Conservation (phyloP, 1,284 basidiomycete genomes). For the Puccinia polysora region DNA sequence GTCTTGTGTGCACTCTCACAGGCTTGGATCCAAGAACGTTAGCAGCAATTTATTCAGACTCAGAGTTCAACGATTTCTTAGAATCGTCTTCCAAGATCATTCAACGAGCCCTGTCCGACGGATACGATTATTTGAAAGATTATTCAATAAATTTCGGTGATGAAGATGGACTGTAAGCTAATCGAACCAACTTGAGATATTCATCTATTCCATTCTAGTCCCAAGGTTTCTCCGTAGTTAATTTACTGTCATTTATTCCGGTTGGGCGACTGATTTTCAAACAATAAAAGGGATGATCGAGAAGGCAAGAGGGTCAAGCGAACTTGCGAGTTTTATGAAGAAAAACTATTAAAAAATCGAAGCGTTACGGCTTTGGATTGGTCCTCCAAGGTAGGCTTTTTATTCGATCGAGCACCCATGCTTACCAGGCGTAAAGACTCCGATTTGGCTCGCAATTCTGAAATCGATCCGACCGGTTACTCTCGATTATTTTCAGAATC, state of each 20-base stretch:
- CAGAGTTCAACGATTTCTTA: slow-evolving; percentile 87
- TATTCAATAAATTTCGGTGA: slow-evolving; percentile 68
- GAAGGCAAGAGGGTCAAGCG: slow-evolving; percentile 81
- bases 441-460: slow-evolving; percentile 28
- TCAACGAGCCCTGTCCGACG: slow-evolving; percentile 89
- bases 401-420: not conserved
- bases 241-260: too few relatives aligned
- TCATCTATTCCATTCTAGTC: too few relatives aligned
- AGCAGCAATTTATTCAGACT: slow-evolving; percentile 70
- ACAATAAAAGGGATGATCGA: slow-evolving; percentile 83
- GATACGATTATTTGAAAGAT: slow-evolving; percentile 93
- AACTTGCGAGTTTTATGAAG: slow-evolving; percentile 81
- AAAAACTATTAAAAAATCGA: slow-evolving; percentile 78
- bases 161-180: slow-evolving; percentile 54
- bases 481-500: slow-evolving; percentile 62
- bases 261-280: too few relatives aligned
- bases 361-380: slow-evolving; percentile 95
- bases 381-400: slow-evolving; percentile 73
- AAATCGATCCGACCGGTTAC: not conserved
- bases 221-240: too few relatives aligned
- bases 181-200: too few relatives aligned
- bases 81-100: slow-evolving; percentile 92
- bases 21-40: slow-evolving; percentile 81
- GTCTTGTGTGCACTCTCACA: too few relatives aligned
- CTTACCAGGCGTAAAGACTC: slow-evolving; percentile 34